Evolutionary conservation across 1,284 basidiomycete genomes (phyloP), one percentile per base, ranked within the genome.

Genomic region (Moesziomyces aphidis): DNA sequence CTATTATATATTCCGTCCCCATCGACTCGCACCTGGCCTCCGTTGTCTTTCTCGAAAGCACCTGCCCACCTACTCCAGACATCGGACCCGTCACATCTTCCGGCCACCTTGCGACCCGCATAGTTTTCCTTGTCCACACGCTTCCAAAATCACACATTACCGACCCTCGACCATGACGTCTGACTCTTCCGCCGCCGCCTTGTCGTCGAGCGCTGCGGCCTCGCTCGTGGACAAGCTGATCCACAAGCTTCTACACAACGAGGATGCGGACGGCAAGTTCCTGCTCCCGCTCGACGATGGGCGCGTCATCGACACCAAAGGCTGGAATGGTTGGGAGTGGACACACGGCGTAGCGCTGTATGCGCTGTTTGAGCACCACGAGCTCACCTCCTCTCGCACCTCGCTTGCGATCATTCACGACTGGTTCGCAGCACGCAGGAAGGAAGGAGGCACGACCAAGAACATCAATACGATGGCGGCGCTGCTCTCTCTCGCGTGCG

Each of bases 381-480:
- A 88, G 66, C 86, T 88, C 48, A 88, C 87, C 4, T 85, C 86
- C 1, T 86, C 88, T 48, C 69, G 85, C 7, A 85, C 85, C 1
- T 85, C 88, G 0, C 81, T 89, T n/a, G 79, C 87, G 45, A 88
- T 89, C 50, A 86, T 87, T 19, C 79, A 88, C 52, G 83, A 84
- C 50, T 90, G 90, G 90, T 90, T 90, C 83, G 85, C 86, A 23
- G 86, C 87, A 45, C 88, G 89, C 24, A 89, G 89, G 77, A 86
- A 28, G 1, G 54, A 86, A 57, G 83, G 89, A 53, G 89, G 88
- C 24, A 89, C 89, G 6, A 89, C 89, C 8, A 90, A 90, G 87
- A 90, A 91, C 80, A 89, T 91, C 76, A 90, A 90, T 83, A 90
- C 90, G 13, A 89, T 90, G 89, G 88, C 89, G 1, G 89, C 89